Evolutionary conservation across 495 filamentous ascomycete species (phyloP).

Genomic region (Trichoderma reesei): DNA sequence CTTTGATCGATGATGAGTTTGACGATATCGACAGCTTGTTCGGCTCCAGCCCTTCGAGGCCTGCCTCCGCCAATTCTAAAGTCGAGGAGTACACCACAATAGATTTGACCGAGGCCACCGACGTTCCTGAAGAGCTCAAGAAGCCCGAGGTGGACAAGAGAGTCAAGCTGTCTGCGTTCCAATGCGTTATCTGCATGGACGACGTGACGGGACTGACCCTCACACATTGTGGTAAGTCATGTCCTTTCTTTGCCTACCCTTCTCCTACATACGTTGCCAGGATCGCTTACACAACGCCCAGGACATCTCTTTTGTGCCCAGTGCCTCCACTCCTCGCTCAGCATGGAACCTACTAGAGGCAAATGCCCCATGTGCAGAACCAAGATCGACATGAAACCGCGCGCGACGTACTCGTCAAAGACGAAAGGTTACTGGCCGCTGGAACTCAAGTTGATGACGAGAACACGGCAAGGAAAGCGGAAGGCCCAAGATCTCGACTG

Average conservation of each 20-base stretch:
- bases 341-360: slow-evolving; percentile 42
- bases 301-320: slow-evolving; percentile 81
- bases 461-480: slow-evolving; percentile 35
- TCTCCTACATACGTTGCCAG: background rate
- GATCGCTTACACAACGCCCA: slow-evolving; percentile 22
- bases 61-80: slow-evolving; percentile 10
- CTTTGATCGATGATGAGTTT: slow-evolving; percentile 26
- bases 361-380: slow-evolving; percentile 46
- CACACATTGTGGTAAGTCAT: slow-evolving; percentile 70
- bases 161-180: slow-evolving; percentile 44
- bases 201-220: slow-evolving; percentile 60
- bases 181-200: slow-evolving; percentile 86
- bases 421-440: slow-evolving; percentile 44
- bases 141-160: slow-evolving; percentile 42
- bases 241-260: background rate
- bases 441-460: slow-evolving; percentile 51
- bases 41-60: slow-evolving; percentile 4
- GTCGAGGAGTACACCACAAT: slow-evolving; percentile 39
- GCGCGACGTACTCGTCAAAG: slow-evolving; percentile 19
- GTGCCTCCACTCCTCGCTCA: slow-evolving; percentile 67
- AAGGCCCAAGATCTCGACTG: slow-evolving; percentile 12
- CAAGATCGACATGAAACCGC: slow-evolving; percentile 44
- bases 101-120: slow-evolving; percentile 53
- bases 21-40: slow-evolving; percentile 5
- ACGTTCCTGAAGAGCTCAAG: slow-evolving; percentile 37